Conservation (phyloP, 2,329 filamentous ascomycete species). For the Fusarium stilboides region DNA sequence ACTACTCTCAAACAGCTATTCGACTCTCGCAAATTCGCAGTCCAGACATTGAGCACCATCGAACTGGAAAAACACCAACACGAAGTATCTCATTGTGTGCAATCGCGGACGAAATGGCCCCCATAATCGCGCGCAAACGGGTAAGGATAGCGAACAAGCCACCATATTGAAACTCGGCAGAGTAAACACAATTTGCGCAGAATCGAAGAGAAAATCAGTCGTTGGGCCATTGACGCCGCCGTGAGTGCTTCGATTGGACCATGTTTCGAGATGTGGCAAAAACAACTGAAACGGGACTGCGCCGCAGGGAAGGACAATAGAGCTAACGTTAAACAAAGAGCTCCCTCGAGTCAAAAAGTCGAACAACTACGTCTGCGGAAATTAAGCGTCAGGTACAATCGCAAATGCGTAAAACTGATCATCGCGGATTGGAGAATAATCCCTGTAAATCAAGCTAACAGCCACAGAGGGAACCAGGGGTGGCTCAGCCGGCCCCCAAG, state of each 20-base stretch:
- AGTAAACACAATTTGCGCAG: not conserved
- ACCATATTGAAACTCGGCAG: conserved; percentile 2
- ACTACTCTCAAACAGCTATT: not conserved
- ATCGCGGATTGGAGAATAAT: not conserved
- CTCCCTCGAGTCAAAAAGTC: conserved; percentile 4
- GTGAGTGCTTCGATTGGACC: conserved; percentile 28
- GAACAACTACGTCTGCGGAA: conserved; percentile 17
- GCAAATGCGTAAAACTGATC: conserved; percentile 23
- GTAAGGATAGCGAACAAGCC: not conserved
- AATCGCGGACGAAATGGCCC: conserved; percentile 24
- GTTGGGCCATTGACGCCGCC: conserved; percentile 24
- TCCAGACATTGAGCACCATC: conserved; percentile 13
- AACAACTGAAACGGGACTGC: conserved; percentile 23
- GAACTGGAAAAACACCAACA: conserved; percentile 40
- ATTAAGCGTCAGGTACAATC: not conserved
- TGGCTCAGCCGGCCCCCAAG: conserved; percentile 25
- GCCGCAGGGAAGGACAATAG: not conserved
- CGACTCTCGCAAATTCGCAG: conserved; percentile 17
- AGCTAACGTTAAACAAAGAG: not conserved
- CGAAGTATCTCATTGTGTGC: conserved; percentile 8
- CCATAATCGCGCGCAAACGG: conserved; percentile 22
- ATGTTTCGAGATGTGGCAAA: conserved; percentile 11
- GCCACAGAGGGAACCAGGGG: conserved; percentile 24
- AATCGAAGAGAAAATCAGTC: conserved; percentile 14
- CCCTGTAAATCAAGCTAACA: not conserved